Percentiles rank a stretch among this genome's conserved stretches.
These are phyloP conservation scores for Coemansia sp. DNA, from an alignment of 192 early-diverging fungal species.

Conservation along the genomic window DNA sequence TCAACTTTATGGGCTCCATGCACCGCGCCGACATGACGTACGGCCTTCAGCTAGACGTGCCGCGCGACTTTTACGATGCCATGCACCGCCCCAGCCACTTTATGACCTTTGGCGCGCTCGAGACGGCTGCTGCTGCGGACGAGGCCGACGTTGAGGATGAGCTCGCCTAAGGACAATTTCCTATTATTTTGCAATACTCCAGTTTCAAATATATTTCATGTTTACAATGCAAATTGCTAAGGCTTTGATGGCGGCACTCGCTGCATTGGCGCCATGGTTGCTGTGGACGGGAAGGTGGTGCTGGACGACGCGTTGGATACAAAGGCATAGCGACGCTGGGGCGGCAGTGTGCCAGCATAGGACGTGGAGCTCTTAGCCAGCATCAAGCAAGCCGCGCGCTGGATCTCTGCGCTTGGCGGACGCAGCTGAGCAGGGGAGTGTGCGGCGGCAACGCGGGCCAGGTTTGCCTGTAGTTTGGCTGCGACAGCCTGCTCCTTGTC, in stretches of 20 bases:
- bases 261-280: slow-evolving; percentile 47
- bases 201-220: background rate
- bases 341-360: slow-evolving; percentile 47
- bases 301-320: slow-evolving; percentile 35
- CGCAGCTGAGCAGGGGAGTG: slow-evolving; percentile 27
- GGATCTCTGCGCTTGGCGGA: slow-evolving; percentile 34
- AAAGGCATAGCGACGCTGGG: slow-evolving; percentile 47
- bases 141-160: slow-evolving; percentile 54
- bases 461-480: slow-evolving; percentile 23
- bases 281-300: slow-evolving; percentile 25
- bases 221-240: background rate
- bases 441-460: slow-evolving; percentile 26
- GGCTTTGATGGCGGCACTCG: background rate
- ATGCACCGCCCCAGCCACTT: slow-evolving; percentile 95
- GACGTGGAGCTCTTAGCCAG: slow-evolving; percentile 18
- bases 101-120: slow-evolving; percentile 84
- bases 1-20: slow-evolving; percentile 97
- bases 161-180: slow-evolving; percentile 32
- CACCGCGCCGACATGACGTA: slow-evolving; percentile 95
- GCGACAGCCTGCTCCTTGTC: slow-evolving; percentile 35
- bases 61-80: slow-evolving; percentile 98
- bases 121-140: slow-evolving; percentile 23
- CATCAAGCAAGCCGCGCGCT: slow-evolving; percentile 28
- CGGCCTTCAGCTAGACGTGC: slow-evolving; percentile 82
- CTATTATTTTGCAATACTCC: background rate